Evolutionary conservation across 495 filamentous ascomycete species (phyloP).

Genomic region (Aspergillus homomorphus): DNA sequence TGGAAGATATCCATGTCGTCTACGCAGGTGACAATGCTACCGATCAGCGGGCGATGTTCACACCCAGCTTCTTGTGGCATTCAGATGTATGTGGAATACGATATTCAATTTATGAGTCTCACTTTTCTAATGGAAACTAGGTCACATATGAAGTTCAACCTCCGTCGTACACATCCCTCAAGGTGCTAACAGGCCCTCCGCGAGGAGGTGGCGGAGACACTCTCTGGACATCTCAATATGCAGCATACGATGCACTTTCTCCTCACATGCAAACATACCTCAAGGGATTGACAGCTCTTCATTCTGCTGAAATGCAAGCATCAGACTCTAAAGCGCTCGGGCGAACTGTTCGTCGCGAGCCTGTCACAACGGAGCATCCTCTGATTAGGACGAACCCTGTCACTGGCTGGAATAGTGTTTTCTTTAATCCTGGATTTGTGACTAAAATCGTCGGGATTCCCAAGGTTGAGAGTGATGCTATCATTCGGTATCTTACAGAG

Average conservation of each 20-base stretch:
- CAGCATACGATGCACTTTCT: slow-evolving; percentile 68
- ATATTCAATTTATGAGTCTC: slow-evolving; percentile 18
- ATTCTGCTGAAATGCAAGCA: slow-evolving; percentile 70
- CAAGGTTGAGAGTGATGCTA: slow-evolving; percentile 61
- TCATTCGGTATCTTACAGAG: slow-evolving; percentile 63
- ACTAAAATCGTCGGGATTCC: slow-evolving; percentile 69
- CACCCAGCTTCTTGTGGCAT: slow-evolving; percentile 58
- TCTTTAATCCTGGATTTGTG: slow-evolving; percentile 75
- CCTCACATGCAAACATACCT: slow-evolving; percentile 66
- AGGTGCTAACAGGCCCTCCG: slow-evolving; percentile 64
- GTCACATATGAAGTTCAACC: slow-evolving; percentile 75
- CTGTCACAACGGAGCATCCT: slow-evolving; percentile 59
- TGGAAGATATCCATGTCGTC: slow-evolving; percentile 70
- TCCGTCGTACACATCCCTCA: slow-evolving; percentile 72
- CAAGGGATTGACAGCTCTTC: slow-evolving; percentile 66
- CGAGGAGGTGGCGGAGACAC: slow-evolving; percentile 72
- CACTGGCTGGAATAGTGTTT: slow-evolving; percentile 73
- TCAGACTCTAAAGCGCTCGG: slow-evolving; percentile 58
- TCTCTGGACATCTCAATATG: slow-evolving; percentile 70
- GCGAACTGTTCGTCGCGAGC: slow-evolving; percentile 63
- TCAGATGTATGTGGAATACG: slow-evolving; percentile 47
- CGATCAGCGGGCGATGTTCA: slow-evolving; percentile 53
- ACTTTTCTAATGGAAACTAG: slow-evolving; percentile 18
- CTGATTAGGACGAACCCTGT: slow-evolving; percentile 56
- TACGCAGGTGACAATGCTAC: slow-evolving; percentile 61